Base-by-base conservation (phyloP, 805 yeast genomes). In the Metschnikowia vanudenii region DNA sequence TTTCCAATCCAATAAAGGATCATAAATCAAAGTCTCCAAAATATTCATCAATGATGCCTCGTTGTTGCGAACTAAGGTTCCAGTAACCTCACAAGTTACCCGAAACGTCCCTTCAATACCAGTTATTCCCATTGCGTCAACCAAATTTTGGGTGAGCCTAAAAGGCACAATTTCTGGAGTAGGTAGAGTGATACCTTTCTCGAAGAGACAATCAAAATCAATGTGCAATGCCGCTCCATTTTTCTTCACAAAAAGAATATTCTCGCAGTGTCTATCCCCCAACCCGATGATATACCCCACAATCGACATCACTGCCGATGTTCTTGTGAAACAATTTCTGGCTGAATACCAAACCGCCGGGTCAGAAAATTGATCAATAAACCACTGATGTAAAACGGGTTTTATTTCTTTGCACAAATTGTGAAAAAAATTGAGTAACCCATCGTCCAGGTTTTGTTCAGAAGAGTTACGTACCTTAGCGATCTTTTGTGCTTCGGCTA, bases 201-300 rank as follows among this genome's bases (percentile, higher is more conserved):
- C 98, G 60, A 95, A 94, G 35, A 94, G 71, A 69, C 98, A 92
- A 61, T 95, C 98, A 64, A 94, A 94, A 66, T 95, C 99, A 45
- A 94, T 97, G 63, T 94, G 99, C 51, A 94, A 67, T 0, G 89
- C 80, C 8, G 81, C 81, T 1, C 99, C 99, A 3, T 83, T 78
- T 35, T 74, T 78, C 50, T 84, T 84, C 56, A 83, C 78, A 32
- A 92, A 69, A 45, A 94, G 67, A 17, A 94, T 80, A 59, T 94
- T 94, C 60, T 94, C 99, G 55, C 96, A 86, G 62, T 94, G 99
- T 33, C 99, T 75, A 65, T 94, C 99, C 19, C 99, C 99, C 41
- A 94, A 74, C 8, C 99, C 99, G 22, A 94, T 73, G 38, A 94
- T 81, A 61, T 88, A 88, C 0, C 99, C 99, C 4, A 92, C 96